Evolutionary conservation across 2,329 filamentous ascomycete genomes (phyloP).

Genomic region (Hypoxylon sp.): DNA sequence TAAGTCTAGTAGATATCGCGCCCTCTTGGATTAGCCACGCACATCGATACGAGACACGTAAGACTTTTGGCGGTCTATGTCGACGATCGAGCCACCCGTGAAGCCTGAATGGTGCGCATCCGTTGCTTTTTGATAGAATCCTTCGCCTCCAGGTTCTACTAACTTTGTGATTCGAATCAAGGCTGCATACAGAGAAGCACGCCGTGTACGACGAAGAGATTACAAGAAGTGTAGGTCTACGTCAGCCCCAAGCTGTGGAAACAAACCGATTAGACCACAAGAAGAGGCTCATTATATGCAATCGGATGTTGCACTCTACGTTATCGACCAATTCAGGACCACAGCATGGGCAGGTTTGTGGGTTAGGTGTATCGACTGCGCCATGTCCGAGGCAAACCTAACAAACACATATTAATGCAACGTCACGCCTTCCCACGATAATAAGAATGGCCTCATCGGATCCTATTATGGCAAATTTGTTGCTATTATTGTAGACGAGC

Average conservation of each 20-base stretch:
- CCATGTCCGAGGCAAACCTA: constrained; percentile 4
- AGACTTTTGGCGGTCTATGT: constrained; percentile 15
- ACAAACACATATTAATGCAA: constrained; percentile 8
- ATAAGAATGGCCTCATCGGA: background rate
- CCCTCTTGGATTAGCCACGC: background rate
- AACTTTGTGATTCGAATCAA: background rate
- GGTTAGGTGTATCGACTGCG: constrained; percentile 23
- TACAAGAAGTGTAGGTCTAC: background rate
- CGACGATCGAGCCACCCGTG: background rate
- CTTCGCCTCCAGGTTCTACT: background rate
- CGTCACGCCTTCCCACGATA: constrained; percentile 14
- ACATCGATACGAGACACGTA: constrained; percentile 4
- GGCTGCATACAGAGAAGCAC: background rate
- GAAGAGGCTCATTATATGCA: background rate
- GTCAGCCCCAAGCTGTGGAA: constrained; percentile 6
- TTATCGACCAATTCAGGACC: constrained; percentile 7
- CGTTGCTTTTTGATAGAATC: background rate
- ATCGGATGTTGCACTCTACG: constrained; percentile 22
- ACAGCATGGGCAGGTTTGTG: constrained; percentile 16
- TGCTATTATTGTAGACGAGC: constrained; percentile 7
- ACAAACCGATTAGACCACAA: background rate
- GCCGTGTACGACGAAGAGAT: constrained; percentile 1
- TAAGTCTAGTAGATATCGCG: background rate
- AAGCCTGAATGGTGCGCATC: background rate
- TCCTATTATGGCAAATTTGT: constrained; percentile 1